These are phyloP conservation scores for Ophiobolus disseminans DNA, from an alignment of 2,329 filamentous ascomycete genomes.

Conservation along the genomic window DNA sequence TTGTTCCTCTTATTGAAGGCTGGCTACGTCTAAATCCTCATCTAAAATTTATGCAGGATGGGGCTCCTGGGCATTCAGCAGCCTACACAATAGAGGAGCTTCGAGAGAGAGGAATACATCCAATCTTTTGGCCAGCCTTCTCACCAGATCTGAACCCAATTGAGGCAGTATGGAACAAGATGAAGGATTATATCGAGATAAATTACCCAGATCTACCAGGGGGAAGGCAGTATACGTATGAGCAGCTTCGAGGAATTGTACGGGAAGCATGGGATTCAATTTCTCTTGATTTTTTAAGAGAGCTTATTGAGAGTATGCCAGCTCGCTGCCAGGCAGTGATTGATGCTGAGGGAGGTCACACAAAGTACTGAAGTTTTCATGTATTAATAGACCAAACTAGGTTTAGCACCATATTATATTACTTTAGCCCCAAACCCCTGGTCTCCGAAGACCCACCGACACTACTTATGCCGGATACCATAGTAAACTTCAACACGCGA, in stretches of 20 bases:
- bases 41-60: constrained; percentile 16
- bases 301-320: background rate
- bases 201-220: constrained; percentile 3
- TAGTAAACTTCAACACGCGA: no score
- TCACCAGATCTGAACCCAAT: constrained; percentile 14
- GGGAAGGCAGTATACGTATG: constrained; percentile 7
- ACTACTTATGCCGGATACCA: no score
- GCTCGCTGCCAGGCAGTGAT: background rate
- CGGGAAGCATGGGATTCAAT: background rate
- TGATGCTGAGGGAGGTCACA: background rate
- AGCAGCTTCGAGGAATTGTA: constrained; percentile 3
- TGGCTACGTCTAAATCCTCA: constrained; percentile 11
- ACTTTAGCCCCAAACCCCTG: no score
- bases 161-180: constrained; percentile 11
- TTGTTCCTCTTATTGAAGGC: constrained; percentile 9
- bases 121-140: constrained; percentile 9
- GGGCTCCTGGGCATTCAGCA: constrained; percentile 2
- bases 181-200: constrained; percentile 13
- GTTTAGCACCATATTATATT: no score
- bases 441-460: no score
- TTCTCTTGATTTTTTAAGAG: background rate
- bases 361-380: background rate
- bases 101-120: background rate
- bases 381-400: background rate
- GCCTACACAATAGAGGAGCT: constrained; percentile 2